These are phyloP conservation scores for Saturnispora zaruensis DNA, from an alignment of 805 yeast species.

Conservation along the genomic window DNA sequence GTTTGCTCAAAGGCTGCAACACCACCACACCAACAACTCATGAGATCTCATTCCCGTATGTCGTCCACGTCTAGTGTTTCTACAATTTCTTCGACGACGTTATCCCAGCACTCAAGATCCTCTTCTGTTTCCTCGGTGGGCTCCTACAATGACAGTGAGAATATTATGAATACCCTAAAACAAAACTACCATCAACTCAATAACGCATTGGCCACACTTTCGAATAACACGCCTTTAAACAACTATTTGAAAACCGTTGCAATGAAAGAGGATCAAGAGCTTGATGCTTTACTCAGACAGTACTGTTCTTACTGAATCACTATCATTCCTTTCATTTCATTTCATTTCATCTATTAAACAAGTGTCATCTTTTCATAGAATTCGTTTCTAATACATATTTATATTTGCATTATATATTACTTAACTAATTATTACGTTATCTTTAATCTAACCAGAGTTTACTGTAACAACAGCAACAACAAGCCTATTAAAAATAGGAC, in stretches of 20 bases:
- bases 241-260: slow-evolving; percentile 28
- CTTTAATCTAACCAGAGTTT: no score
- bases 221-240: slow-evolving; percentile 19
- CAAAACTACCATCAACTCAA: slow-evolving; percentile 1
- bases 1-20: slow-evolving; percentile 11
- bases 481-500: background rate
- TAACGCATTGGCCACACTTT: slow-evolving; percentile 9
- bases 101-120: slow-evolving; percentile 22
- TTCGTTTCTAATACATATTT: background rate
- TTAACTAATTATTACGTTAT: background rate
- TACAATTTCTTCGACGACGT: slow-evolving; percentile 9
- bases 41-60: slow-evolving; percentile 1
- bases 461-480: background rate
- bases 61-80: slow-evolving; percentile 13
- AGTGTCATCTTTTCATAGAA: background rate
- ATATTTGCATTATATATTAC: background rate
- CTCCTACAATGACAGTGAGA: slow-evolving; percentile 3
- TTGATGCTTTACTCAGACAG: slow-evolving; percentile 27
- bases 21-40: slow-evolving; percentile 2
- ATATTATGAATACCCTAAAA: slow-evolving; percentile 1
- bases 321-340: background rate
- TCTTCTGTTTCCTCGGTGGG: slow-evolving; percentile 24
- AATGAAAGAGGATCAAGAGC: slow-evolving; percentile 28
- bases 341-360: background rate
- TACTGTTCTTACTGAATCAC: slow-evolving; percentile 19